Base-by-base conservation (phyloP, 495 filamentous ascomycete genomes). In the Oidiodendron maius region DNA sequence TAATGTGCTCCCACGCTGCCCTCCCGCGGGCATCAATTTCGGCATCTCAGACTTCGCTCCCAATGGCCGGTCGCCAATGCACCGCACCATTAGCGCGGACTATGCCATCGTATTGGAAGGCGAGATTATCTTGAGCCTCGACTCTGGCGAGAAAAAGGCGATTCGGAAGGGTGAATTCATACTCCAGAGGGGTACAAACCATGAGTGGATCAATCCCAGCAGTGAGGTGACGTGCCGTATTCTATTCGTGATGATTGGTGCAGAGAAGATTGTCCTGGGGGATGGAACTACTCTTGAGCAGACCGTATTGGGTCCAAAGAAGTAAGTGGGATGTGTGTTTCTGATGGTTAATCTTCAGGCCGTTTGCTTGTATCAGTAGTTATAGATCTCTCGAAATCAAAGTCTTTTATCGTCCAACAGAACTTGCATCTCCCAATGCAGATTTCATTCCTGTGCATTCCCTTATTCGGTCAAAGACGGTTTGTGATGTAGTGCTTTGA, bases 21-120 rank as follows among this genome's bases (percentile, higher is more conserved):
- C 59, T 18, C 56, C 55, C 1, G 17, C 40, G 1, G 64, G 65
- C 18, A 51, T 61, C 22, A 51, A 42, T 0, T 68, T 66, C 52
- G 44, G 36, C 47, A 50, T 60, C 16, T 45, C 55, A 13, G 53
- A 64, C 48, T 44, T 60, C 15, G 47, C 63, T 2, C 53, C 53
- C 8, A 43, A 35, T 17, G 46, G 44, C 6, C 52, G 34, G 42
- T 55, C 44, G 2, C 66, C 61, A 0, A 63, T 69, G 63, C 66
- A 69, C 34, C 61, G 64, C 11, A 67, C 66, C 1, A 12, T 55
- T 40, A 67, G 52, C 36, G 18, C 63, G 10, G 64, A 69, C 54
- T 69, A 69, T 38, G 51, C 50, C n/a, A 46, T 56, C 24, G 59
- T 69, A 16, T 25, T 69, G 34, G 51, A 40, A 2, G 66, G 66